A percentile compares a stretch with the other conserved stretches of the same genome.
These are phyloP conservation scores for Arctium minus DNA, from an alignment of 129 eudicot species.

Conservation along the genomic window DNA sequence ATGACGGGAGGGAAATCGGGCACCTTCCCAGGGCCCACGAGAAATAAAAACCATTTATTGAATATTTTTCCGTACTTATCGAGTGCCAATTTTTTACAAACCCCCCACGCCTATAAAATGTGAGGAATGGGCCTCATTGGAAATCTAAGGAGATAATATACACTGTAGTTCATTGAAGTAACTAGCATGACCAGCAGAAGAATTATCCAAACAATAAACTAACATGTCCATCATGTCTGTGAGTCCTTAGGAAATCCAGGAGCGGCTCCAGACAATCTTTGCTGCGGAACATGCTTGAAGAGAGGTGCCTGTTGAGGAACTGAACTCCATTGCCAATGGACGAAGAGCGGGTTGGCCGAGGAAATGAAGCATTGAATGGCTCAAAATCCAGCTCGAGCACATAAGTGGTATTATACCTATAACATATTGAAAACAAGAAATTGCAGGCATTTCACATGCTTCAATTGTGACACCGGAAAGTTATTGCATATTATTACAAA, in stretches of 20 bases:
- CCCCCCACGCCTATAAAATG: not conserved
- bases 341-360: constrained; percentile 84
- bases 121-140: not conserved
- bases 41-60: not conserved
- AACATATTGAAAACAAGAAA: not conserved
- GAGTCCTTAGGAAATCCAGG: constrained; percentile 74
- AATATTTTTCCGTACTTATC: not conserved
- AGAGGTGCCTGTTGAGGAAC: constrained; percentile 92
- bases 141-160: not conserved
- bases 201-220: constrained; percentile 29
- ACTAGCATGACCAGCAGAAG: constrained; percentile 4
- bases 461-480: not conserved
- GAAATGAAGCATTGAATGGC: constrained; percentile 91
- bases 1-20: not conserved
- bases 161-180: not conserved
- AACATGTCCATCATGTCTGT: constrained; percentile 82
- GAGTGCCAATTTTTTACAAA: not conserved
- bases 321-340: constrained; percentile 96
- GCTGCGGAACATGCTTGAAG: constrained; percentile 91
- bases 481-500: not conserved
- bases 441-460: not conserved
- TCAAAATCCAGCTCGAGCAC: constrained; percentile 91
- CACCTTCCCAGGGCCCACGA: not conserved
- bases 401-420: constrained; percentile 48
- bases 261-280: constrained; percentile 93